Evolutionary conservation across 1,139 yeast genomes (phyloP), one percentile per base, ranked within the genome.

Genomic region (Saccharomycopsis phalli): DNA sequence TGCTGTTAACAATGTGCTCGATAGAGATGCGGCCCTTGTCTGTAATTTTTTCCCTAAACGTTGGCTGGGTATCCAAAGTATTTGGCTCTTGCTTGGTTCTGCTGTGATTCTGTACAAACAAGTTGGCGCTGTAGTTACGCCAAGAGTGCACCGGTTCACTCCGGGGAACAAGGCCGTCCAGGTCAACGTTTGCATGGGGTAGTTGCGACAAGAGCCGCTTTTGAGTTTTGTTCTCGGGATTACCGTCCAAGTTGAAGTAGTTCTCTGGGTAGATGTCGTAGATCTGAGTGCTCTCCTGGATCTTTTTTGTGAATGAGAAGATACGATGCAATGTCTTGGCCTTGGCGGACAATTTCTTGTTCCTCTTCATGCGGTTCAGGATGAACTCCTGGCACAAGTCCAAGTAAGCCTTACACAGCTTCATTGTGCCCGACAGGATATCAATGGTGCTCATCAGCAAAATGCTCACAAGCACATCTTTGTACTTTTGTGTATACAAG

Each of bases 361-460:
- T 74, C 41, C 66, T 69, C 36, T 63, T 64, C 78, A 80, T 78
- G 51, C 88, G 75, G 50, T 77, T 73, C 32, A 72, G 69, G 25
- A 86, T 80, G 38, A 83, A 80, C 45, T 71, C 71, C 46, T 84
- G 91, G 62, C 94, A 82, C 54, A 87, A 76, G 40, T 76, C 71
- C 42, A 86, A 65, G 58, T 84, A 83, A 45, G 76, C 70, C 47
- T 76, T 76, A 51, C 94, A 83, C 50, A 83, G 94, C 46, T 81
- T 80, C 93, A 82, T 83, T 1, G 93, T 80, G 1, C 95, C 95
- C 83, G 94, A 81, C 6, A 83, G 91, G 43, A 83, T 78, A 60
- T 86, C 95, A 42, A 86, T 84, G 18, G 88, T 77, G 38, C 80
- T 83, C 94, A 86, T 83, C 2, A 93, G 78, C 61, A 86, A 68